Percentiles rank a stretch among this genome's conserved stretches.
Evolutionary conservation across 495 filamentous ascomycete species (phyloP).

Genomic region (Talaromyces thailandensis): DNA sequence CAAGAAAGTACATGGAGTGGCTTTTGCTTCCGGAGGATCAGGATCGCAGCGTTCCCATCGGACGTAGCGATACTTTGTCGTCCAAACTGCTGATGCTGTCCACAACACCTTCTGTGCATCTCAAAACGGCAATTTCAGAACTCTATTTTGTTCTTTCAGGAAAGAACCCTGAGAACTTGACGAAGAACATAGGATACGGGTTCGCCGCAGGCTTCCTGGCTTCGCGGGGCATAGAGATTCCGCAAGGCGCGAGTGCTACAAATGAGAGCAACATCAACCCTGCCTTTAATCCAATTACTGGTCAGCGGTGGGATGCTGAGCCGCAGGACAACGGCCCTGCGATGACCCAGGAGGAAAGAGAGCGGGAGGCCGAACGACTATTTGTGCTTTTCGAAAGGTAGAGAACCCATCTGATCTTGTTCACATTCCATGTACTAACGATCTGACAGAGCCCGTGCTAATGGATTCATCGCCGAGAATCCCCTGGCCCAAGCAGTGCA

Average conservation of each 20-base stretch:
- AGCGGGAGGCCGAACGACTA: slow-evolving; percentile 82
- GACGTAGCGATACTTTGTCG: slow-evolving; percentile 62
- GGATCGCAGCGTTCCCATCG: slow-evolving; percentile 73
- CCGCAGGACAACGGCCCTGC: slow-evolving; percentile 42
- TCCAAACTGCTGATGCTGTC: slow-evolving; percentile 74
- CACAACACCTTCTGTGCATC: slow-evolving; percentile 59
- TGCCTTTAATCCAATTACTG: slow-evolving; percentile 64
- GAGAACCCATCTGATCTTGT: slow-evolving; percentile 5
- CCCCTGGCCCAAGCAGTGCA: slow-evolving; percentile 68
- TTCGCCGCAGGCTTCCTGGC: slow-evolving; percentile 86
- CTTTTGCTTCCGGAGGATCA: slow-evolving; percentile 67
- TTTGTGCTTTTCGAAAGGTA: slow-evolving; percentile 95
- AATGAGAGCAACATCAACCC: slow-evolving; percentile 24
- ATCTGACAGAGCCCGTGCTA: slow-evolving; percentile 60
- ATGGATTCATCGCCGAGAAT: slow-evolving; percentile 80
- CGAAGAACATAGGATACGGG: slow-evolving; percentile 81
- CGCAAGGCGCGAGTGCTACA: slow-evolving; percentile 49
- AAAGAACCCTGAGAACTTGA: slow-evolving; percentile 60
- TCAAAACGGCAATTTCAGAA: slow-evolving; percentile 66
- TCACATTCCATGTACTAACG: slow-evolving; percentile 10
- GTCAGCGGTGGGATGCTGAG: slow-evolving; percentile 71
- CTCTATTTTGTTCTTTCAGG: slow-evolving; percentile 83
- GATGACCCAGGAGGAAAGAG: slow-evolving; percentile 89
- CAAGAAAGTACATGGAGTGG: slow-evolving; percentile 52
- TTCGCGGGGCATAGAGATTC: slow-evolving; percentile 68